Evolutionary conservation across 805 yeast species (phyloP).

Genomic region (Metschnikowia shivogae): DNA sequence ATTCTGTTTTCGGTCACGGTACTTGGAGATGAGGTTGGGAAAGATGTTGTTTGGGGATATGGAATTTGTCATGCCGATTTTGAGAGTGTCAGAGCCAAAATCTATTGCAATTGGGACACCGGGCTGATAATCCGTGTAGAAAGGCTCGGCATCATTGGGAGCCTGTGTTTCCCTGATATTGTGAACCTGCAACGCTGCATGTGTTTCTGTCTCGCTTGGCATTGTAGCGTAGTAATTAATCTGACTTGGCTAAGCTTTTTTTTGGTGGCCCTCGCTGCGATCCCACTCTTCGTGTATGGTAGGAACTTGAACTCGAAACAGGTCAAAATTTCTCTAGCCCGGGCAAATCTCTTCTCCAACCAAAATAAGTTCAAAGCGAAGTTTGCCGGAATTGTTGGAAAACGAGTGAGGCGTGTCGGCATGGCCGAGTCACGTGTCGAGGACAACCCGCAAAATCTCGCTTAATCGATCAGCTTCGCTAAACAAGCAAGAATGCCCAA

Average conservation of each 20-base stretch:
- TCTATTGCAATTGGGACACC: slow-evolving; percentile 84
- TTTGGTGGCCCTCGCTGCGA: slow-evolving; percentile 1
- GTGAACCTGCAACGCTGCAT: slow-evolving; percentile 42
- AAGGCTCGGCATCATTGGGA: slow-evolving; percentile 42
- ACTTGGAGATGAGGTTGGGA: slow-evolving; percentile 66
- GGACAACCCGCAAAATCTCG: slow-evolving; percentile 4
- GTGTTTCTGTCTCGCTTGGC: slow-evolving; percentile 15
- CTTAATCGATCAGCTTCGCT: not conserved
- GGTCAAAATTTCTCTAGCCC: too few relatives aligned
- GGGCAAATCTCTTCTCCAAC: too few relatives aligned
- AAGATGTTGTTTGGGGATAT: slow-evolving; percentile 56
- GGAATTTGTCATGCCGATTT: slow-evolving; percentile 54
- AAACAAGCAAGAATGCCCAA: slow-evolving; percentile 7
- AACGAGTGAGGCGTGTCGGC: not conserved
- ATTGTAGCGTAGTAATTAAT: not conserved
- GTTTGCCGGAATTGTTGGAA: not conserved
- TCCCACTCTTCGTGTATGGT: not conserved
- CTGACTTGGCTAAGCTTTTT: slow-evolving; percentile 8
- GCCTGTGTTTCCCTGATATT: slow-evolving; percentile 39
- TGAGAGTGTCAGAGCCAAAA: slow-evolving; percentile 62
- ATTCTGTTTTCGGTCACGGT: slow-evolving; percentile 70
- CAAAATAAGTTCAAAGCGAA: not conserved
- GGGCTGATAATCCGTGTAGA: slow-evolving; percentile 43
- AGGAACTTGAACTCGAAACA: not conserved
- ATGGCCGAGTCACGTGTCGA: slow-evolving; percentile 7